Base-by-base conservation (phyloP, 1,284 basidiomycete genomes). In the Boletus hoseneyae region DNA sequence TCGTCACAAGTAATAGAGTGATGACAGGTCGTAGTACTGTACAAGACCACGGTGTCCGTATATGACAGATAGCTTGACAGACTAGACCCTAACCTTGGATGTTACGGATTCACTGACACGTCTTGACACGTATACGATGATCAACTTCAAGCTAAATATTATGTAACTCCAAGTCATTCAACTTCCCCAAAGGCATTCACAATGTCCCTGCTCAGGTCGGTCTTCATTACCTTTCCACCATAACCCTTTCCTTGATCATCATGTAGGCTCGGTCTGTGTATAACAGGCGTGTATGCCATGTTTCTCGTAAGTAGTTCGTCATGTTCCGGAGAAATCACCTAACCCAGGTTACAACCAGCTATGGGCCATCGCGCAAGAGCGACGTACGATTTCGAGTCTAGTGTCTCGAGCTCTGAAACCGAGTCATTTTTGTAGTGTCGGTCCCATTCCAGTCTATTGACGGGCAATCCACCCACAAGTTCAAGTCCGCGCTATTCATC, bases 351-450 rank as follows among this genome's bases (percentile, higher is more conserved):
- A 56, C 57, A 48, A 56, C 56, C 44, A 55, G 55, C 69, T 93
- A 48, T 96, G 92, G 92, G 92, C 91, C 13, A 84, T 96, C 48
- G 90, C 92, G 15, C 93, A 96, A 73, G 92, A 96, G 73, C 78
- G 92, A 71, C 66, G 92, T 93, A 70, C 65, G 85, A 10, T 73
- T n/a, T 21, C 16, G 18, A 15, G 13, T 21, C 19, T 35, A 12
- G 42, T 15, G 8, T 15, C 27, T 6, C n/a, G 9, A 27, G 9
- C 11, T 40, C 42, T 15, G 10, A 42, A 42, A 21, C 53, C 56
- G 34, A 68, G 25, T 8, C 40, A 11, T 4, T 37, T 29, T 8
- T 45, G 12, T 55, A 93, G 90, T 94, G 53, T 91, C 91, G 16
- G 86, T 88, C 39, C 91, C 91, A 10, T 93, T 93, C 72, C 75